Evolutionary conservation across 2,329 filamentous ascomycete genomes (phyloP), one percentile per base, ranked within the genome.

Genomic region (Biscogniauxia marginata): DNA sequence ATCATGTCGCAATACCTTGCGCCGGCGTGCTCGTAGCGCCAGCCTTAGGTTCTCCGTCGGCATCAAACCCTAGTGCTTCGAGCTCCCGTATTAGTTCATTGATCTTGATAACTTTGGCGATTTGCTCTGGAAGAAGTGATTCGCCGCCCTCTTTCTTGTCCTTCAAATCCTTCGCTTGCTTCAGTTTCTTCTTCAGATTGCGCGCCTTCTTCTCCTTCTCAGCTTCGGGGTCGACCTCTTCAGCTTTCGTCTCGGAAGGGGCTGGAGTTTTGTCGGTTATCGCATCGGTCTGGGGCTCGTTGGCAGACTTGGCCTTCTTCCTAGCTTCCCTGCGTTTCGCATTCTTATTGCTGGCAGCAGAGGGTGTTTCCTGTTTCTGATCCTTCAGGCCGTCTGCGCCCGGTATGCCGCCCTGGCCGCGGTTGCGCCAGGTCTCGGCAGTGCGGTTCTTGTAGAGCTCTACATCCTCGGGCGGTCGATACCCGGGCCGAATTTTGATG

Each of bases 71-170:
- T 23, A 99, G 79, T 2, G 84, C 82, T 66, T 96, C 90, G 54
- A 99, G 77, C 71, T 98, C 93, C 11, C 92, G 84, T 56, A 97
- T 87, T 50, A 99, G 82, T 77, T 99, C 95, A 61, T 91, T 91
- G 71, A 99, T 96, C 75, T 95, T 96, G 72, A 96, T 96, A 54
- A 99, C 91, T 77, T 99, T 99, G 65, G 93, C 92, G 62, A 98
- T 88, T 76, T 99, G 95, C 76, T 99, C 95, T 0, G 93, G 93
- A 22, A 98, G 79, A 58, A 99, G 76, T 4, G 84, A 81, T 70
- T 91, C 89, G 19, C 95, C 95, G 54, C 86, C 87, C 21, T 96
- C 90, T 74, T 96, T 96, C 81, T 96, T 97, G 67, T 87, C 88
- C 71, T 91, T 89, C 53, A 99, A 80, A 2, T 98, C 95, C 65